These are phyloP conservation scores for Diplogelasinospora grovesii DNA, from an alignment of 495 filamentous ascomycete genomes.

Conservation along the genomic window DNA sequence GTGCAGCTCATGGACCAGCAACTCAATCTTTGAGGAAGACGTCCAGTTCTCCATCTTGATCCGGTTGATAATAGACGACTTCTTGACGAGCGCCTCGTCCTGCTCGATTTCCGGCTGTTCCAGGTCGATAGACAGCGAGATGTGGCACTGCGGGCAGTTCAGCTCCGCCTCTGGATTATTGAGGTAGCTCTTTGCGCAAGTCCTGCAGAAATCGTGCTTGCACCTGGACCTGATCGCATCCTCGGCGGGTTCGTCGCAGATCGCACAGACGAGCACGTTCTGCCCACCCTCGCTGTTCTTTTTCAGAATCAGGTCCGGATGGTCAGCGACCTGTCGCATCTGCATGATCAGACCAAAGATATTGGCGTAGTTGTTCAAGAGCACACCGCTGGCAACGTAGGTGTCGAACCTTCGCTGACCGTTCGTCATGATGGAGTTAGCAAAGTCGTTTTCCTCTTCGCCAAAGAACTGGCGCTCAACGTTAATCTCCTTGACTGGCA, in stretches of 20 bases:
- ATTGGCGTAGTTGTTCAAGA: constrained; percentile 95
- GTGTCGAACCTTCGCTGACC: constrained; percentile 83
- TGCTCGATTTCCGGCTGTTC: constrained; percentile 92
- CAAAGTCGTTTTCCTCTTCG: constrained; percentile 91
- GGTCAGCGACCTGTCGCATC: constrained; percentile 94
- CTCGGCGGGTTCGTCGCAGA: constrained; percentile 93
- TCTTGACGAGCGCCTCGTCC: constrained; percentile 75
- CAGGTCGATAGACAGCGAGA: constrained; percentile 78
- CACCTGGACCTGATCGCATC: constrained; percentile 88
- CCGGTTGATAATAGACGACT: constrained; percentile 91
- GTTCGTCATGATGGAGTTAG: constrained; percentile 89
- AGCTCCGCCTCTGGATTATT: constrained; percentile 63
- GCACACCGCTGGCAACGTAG: constrained; percentile 87
- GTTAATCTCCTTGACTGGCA: constrained; percentile 88
- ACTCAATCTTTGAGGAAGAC: constrained; percentile 95
- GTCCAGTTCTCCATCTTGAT: constrained; percentile 98
- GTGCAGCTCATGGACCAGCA: constrained; percentile 87
- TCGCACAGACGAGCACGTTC: constrained; percentile 82
- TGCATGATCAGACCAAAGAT: constrained; percentile 88
- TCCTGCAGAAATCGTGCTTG: constrained; percentile 90
- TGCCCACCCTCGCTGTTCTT: constrained; percentile 79
- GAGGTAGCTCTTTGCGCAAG: constrained; percentile 80
- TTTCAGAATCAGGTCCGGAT: constrained; percentile 88
- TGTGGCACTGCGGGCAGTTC: constrained; percentile 90
- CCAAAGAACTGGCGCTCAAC: constrained; percentile 92